Percentiles rank a stretch among this genome's conserved stretches.
These are phyloP conservation scores for Ceratocystis alfenasii DNA, from an alignment of 2,329 filamentous ascomycete genomes.

Conservation along the genomic window DNA sequence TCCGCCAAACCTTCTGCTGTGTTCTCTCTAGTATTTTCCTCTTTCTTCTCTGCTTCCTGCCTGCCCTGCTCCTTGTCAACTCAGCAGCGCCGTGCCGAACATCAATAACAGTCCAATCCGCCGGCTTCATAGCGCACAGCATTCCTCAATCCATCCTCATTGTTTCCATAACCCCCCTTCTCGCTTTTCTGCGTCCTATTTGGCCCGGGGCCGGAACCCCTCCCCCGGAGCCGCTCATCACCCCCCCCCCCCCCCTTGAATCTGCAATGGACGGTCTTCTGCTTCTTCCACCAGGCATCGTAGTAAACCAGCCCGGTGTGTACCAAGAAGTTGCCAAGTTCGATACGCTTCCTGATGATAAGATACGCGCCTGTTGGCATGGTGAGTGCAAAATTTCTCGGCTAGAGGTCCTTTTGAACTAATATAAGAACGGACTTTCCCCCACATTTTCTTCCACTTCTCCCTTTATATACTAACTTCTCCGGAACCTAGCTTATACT, in stretches of 20 bases:
- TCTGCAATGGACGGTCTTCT: conserved; percentile 25
- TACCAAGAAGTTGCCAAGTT: conserved; percentile 45
- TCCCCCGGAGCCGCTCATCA: conserved; percentile 14
- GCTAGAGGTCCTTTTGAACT: conserved; percentile 3
- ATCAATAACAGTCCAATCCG: no score
- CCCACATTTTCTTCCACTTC: conserved; percentile 21
- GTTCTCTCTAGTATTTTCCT: neutral
- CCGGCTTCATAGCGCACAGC: neutral
- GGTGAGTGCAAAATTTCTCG: conserved; percentile 32
- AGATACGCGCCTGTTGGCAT: conserved; percentile 46
- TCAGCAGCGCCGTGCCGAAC: no score
- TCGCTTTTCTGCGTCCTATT: neutral
- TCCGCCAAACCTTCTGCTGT: neutral
- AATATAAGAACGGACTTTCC: neutral
- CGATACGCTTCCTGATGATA: conserved; percentile 39
- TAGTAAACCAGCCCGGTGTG: conserved; percentile 41
- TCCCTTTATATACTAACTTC: conserved; percentile 8
- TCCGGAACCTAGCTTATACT: conserved; percentile 40
- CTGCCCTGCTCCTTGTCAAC: neutral
- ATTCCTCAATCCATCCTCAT: neutral
- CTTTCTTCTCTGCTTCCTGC: neutral
- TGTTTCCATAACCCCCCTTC: neutral
- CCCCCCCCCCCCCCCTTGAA: neutral
- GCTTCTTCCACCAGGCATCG: conserved; percentile 46
- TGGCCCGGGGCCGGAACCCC: conserved; percentile 17